A percentile compares a stretch with the other conserved stretches of the same genome.
These are phyloP conservation scores for Fusarium subtropicale DNA, from an alignment of 2,329 filamentous ascomycete genomes.

Conservation along the genomic window DNA sequence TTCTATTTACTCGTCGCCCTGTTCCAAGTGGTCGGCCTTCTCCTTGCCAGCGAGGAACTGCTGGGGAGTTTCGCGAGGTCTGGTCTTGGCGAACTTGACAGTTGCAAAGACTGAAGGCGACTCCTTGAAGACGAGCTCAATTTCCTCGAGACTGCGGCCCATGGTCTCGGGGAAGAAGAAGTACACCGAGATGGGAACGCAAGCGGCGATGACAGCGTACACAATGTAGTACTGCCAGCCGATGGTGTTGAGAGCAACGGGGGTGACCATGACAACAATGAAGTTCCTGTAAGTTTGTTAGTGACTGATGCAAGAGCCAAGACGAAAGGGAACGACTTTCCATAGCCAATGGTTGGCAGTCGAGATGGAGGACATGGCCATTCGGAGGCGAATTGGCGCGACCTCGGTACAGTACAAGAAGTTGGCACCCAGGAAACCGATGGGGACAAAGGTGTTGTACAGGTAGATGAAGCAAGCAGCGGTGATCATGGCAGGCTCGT, in stretches of 20 bases:
- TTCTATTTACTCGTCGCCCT: slow-evolving; percentile 2
- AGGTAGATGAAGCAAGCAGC: slow-evolving; percentile 67
- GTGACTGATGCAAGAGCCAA: slow-evolving; percentile 29
- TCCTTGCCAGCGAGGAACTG: slow-evolving; percentile 25
- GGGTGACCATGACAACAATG: slow-evolving; percentile 70
- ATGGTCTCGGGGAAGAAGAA: slow-evolving; percentile 53
- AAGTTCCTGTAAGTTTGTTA: slow-evolving; percentile 50
- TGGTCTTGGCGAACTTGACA: slow-evolving; percentile 33
- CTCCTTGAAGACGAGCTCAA: slow-evolving; percentile 46
- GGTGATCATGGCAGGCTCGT: slow-evolving; percentile 41
- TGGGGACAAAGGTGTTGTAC: slow-evolving; percentile 75
- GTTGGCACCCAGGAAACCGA: slow-evolving; percentile 71
- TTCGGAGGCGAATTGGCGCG: slow-evolving; percentile 60
- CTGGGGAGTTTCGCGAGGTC: slow-evolving; percentile 31
- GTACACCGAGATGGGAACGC: slow-evolving; percentile 57
- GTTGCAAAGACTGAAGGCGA: slow-evolving; percentile 32
- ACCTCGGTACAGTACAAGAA: slow-evolving; percentile 69
- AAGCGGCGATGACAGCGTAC: slow-evolving; percentile 58
- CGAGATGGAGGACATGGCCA: slow-evolving; percentile 63
- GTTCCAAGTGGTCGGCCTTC: slow-evolving; percentile 27
- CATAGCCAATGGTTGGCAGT: slow-evolving; percentile 56
- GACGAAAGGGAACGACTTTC: slow-evolving; percentile 19
- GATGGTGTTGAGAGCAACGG: slow-evolving; percentile 70
- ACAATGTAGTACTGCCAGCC: slow-evolving; percentile 62
- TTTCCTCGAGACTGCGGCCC: slow-evolving; percentile 48